Conservation (phyloP, 345 rosid genomes). For the Pistacia atlantica region DNA sequence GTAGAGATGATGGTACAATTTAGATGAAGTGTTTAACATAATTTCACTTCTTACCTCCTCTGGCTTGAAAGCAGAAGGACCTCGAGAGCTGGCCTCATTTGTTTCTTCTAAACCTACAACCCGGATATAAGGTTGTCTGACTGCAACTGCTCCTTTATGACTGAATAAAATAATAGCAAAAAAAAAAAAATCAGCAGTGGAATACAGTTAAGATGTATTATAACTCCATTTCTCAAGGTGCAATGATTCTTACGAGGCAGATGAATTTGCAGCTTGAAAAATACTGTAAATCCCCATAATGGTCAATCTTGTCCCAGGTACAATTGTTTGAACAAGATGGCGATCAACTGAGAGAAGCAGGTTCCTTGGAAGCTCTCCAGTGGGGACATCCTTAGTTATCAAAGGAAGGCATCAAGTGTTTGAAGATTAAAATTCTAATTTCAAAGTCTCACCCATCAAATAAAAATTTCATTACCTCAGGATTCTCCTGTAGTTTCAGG, state of each 20-base stretch:
- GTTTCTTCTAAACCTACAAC: slow-evolving; percentile 88
- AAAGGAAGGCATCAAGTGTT: slow-evolving; percentile 14
- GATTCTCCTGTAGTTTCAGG: slow-evolving; percentile 92
- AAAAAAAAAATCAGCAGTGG: slow-evolving; percentile 10
- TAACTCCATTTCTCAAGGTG: neutral
- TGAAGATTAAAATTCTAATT: slow-evolving; percentile 2
- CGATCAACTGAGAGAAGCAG: slow-evolving; percentile 94
- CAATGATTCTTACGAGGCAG: slow-evolving; percentile 58
- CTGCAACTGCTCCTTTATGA: slow-evolving; percentile 90
- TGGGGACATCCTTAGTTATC: slow-evolving; percentile 81
- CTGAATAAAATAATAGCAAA: slow-evolving; percentile 38
- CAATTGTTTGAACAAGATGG: slow-evolving; percentile 82
- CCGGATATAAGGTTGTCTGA: slow-evolving; percentile 92
- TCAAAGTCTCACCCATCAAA: neutral
- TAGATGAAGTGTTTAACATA: neutral
- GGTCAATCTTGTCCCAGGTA: slow-evolving; percentile 92
- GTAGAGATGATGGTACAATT: neutral
- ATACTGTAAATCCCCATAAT: slow-evolving; percentile 94
- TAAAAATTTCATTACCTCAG: slow-evolving; percentile 57
- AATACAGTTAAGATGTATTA: neutral
- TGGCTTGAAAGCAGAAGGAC: slow-evolving; percentile 69
- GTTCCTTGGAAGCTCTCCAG: slow-evolving; percentile 99
- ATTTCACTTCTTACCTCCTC: slow-evolving; percentile 66
- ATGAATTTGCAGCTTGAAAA: slow-evolving; percentile 79
- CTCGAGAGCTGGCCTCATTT: slow-evolving; percentile 75